Base-by-base conservation (phyloP, 2,329 filamentous ascomycete species). In the Tolypocladium endophyticum region DNA sequence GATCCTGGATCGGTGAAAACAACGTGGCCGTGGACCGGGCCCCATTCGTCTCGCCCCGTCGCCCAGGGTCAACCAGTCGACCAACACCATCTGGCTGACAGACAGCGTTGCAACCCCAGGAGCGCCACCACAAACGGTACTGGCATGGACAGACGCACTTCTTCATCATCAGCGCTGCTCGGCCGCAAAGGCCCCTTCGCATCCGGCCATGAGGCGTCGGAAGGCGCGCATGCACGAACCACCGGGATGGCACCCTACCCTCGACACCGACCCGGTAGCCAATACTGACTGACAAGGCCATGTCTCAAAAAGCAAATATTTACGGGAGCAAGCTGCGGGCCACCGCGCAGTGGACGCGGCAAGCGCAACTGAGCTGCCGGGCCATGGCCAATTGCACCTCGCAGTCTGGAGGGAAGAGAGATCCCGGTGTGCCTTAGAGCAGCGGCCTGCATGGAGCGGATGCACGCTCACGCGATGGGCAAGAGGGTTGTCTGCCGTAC, bases 261-360 rank as follows among this genome's bases (percentile, higher is more conserved):
- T 55, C n/a, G 47, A 58, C 59, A 55, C 59, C 41, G 50, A 58
- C 38, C 58, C 45, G 55, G 39, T 43, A 47, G 55, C 38, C 38
- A 57, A 52, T 9, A 38, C 55, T 38, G 41, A 38, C 38, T 52
- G 47, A 35, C 33, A n/a, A 58, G 28, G 59, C 39, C 59, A 58
- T 63, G 61, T 57, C 61, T 59, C 55, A 56, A 58, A 62, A 59
- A 62, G 58, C 43, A 60, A 61, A 28, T 58, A 47, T 35, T 38
- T 53, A 55, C 55, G 36, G 58, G 53, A 54, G 36, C n/a, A 55
- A 11, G 33, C 47, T 28, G 33, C 50, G 56, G 56, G 55, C 56
- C 52, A 57, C 59, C 52, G 57, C 53, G 52, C 41, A 33, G 57
- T 52, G 58, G 58, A 53, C 35, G 58, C 60, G 35, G 60, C 43